Evolutionary conservation across 2,329 filamentous ascomycete species (phyloP).

Genomic region (Talaromyces sp.): DNA sequence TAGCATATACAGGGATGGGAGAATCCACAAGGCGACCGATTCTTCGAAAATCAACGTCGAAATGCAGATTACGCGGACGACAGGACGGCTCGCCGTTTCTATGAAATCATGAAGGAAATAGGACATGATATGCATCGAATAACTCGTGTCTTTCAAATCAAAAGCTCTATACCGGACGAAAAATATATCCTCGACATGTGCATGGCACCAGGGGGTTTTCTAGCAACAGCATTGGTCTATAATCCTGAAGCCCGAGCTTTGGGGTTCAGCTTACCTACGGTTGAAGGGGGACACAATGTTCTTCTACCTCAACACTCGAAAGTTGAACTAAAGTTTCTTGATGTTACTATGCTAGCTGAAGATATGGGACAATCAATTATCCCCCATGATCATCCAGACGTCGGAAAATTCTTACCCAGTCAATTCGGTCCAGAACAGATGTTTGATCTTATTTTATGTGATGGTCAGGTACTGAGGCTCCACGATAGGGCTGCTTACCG

Average conservation of each 20-base stretch:
- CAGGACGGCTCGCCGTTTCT: not conserved
- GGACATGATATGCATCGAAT: conserved; percentile 1
- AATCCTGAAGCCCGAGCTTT: conserved; percentile 28
- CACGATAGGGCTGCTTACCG: conserved; percentile 30
- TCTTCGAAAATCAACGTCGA: not conserved
- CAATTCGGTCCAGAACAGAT: conserved; percentile 17
- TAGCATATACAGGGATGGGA: not conserved
- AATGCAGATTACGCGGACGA: not conserved
- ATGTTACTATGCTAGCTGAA: conserved; percentile 48
- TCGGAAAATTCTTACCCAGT: conserved; percentile 18
- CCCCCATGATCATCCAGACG: conserved; percentile 16
- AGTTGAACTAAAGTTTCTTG: conserved; percentile 25
- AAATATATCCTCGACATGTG: conserved; percentile 45
- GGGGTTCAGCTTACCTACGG: not conserved
- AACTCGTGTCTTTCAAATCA: conserved; percentile 9
- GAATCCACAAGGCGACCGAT: not conserved
- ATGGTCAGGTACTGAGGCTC: conserved; percentile 42
- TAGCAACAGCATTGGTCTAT: conserved; percentile 28
- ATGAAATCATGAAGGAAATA: conserved; percentile 4
- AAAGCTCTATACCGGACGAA: not conserved
- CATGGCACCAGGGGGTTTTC: conserved; percentile 52
- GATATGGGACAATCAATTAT: conserved; percentile 35
- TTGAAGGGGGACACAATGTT: not conserved
- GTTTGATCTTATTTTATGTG: conserved; percentile 45
- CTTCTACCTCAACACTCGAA: conserved; percentile 1